Conservation (phyloP, 83 land plant genomes). For the Picea abies region DNA sequence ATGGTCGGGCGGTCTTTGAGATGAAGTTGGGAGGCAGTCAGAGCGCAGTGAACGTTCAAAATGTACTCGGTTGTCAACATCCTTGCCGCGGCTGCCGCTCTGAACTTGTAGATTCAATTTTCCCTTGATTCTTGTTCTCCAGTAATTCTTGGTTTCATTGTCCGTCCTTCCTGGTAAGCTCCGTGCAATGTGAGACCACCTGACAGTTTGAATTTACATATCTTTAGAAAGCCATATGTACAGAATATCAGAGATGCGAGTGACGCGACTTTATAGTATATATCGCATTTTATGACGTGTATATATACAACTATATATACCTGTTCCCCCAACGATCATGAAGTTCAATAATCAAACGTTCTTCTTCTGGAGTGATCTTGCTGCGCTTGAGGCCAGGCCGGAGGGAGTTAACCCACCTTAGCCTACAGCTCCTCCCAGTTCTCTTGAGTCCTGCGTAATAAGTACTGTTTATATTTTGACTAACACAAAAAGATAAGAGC, state of each 20-base stretch:
- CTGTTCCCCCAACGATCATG: slow-evolving; percentile 72
- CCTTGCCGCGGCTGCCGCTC: background rate
- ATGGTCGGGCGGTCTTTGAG: no score
- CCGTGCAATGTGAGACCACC: slow-evolving; percentile 3
- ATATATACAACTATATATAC: slow-evolving; percentile 15
- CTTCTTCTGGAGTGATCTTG: no score
- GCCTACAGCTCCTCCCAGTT: slow-evolving; percentile 73
- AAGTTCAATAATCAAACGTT: slow-evolving; percentile 62
- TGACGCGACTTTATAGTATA: no score
- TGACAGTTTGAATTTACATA: background rate
- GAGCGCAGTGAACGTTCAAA: no score
- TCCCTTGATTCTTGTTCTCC: background rate
- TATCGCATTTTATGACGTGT: no score
- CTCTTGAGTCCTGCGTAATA: slow-evolving; percentile 44
- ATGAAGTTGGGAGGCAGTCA: no score
- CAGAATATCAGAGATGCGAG: no score
- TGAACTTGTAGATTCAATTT: background rate
- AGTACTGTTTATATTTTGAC: no score
- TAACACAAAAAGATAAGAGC: no score
- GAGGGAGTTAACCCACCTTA: slow-evolving; percentile 68
- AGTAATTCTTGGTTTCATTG: background rate
- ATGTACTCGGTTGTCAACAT: background rate
- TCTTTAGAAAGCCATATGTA: no score
- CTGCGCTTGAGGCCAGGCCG: slow-evolving; percentile 62
- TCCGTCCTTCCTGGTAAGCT: background rate